A percentile compares a stretch with the other conserved stretches of the same genome.
These are phyloP conservation scores for Rhodamnia rubescens DNA, from an alignment of 345 rosid genomes.

Conservation along the genomic window DNA sequence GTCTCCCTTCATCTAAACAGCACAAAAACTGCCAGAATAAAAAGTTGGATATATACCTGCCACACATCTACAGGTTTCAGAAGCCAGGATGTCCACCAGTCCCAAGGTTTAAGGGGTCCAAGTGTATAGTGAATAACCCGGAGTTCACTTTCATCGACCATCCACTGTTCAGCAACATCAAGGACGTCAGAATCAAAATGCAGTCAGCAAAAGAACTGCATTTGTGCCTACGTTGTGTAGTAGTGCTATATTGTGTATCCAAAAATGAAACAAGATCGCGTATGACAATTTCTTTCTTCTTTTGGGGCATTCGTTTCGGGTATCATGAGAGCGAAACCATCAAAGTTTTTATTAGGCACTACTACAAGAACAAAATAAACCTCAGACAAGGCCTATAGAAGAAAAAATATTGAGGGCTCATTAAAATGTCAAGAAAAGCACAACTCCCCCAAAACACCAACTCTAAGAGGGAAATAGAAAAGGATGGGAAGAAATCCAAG, in stretches of 20 bases:
- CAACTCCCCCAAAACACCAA: background rate
- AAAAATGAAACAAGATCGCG: background rate
- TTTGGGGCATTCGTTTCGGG: background rate
- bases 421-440: background rate
- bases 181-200: background rate
- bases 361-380: background rate
- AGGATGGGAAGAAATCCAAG: background rate
- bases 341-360: background rate
- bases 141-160: slow-evolving; percentile 88
- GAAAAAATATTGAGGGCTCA: background rate
- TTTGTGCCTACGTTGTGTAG: background rate
- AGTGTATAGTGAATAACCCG: slow-evolving; percentile 89
- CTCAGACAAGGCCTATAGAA: background rate
- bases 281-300: no score
- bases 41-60: slow-evolving; percentile 45
- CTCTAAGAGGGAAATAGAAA: background rate
- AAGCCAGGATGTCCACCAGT: slow-evolving; percentile 98
- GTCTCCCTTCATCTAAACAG: background rate
- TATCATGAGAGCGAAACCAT: background rate
- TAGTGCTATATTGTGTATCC: background rate
- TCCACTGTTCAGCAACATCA: slow-evolving; percentile 50
- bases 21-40: background rate
- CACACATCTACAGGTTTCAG: slow-evolving; percentile 92
- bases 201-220: background rate
- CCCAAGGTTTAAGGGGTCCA: slow-evolving; percentile 97